Percentiles rank a stretch among this genome's conserved stretches.
phyloP scores from a whole-genome alignment of 768 basidiomycete genomes.

The Lentinula raphanica region DNA sequence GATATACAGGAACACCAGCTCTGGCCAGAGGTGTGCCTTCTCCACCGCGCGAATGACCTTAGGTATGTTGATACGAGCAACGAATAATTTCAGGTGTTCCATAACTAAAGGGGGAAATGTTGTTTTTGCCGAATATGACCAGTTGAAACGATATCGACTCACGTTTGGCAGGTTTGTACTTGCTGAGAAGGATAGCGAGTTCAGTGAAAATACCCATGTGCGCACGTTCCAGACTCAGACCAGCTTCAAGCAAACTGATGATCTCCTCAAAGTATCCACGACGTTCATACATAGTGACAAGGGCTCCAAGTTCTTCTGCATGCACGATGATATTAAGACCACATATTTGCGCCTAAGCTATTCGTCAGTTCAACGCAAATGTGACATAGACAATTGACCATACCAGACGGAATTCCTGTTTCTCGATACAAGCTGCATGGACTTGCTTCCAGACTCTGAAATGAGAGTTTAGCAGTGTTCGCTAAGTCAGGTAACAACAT shows the following conservation, averaged over 20 bases:
- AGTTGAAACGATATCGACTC: conserved; percentile 20
- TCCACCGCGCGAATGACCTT: conserved; percentile 94
- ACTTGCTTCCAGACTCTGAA: conserved; percentile 99
- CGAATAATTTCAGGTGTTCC: conserved; percentile 97
- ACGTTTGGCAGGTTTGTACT: conserved; percentile 92
- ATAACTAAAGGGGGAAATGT: conserved; percentile 55
- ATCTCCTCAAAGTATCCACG: conserved; percentile 94
- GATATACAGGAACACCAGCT: conserved; percentile 96
- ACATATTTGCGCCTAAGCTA: conserved; percentile 85
- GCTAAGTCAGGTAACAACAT: conserved; percentile 27
- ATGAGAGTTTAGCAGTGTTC: neutral
- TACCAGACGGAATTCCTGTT: conserved; percentile 89
- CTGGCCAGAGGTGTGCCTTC: conserved; percentile 96
- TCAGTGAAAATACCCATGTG: conserved; percentile 99
- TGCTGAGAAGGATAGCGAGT: conserved; percentile 86
- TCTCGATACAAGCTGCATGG: conserved; percentile 96
- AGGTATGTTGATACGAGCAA: conserved; percentile 95
- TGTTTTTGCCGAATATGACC: neutral
- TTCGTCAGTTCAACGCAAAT: conserved; percentile 8
- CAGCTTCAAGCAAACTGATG: conserved; percentile 86
- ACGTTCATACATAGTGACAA: conserved; percentile 83
- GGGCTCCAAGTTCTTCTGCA: conserved; percentile 70
- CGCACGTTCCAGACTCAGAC: conserved; percentile 92
- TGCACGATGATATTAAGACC: conserved; percentile 98
- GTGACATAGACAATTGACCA: conserved; percentile 8